phyloP scores from a whole-genome alignment of 2,329 filamentous ascomycete genomes.

The Diaporthe nobilis region DNA sequence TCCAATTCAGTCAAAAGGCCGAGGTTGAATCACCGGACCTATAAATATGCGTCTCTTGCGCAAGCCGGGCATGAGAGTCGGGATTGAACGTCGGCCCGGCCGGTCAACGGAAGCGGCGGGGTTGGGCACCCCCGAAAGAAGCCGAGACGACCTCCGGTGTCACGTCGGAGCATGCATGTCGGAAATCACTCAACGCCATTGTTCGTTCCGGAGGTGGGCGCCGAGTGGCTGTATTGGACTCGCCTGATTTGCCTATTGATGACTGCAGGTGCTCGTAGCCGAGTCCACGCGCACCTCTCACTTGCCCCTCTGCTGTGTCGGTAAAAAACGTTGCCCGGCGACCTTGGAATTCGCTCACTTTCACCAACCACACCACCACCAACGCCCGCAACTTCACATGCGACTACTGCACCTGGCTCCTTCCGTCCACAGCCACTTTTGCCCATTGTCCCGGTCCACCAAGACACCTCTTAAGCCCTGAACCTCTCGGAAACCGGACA shows the following conservation, averaged over 20 bases:
- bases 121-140: not conserved
- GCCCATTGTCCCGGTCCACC: not conserved
- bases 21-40: not conserved
- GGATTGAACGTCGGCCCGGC: not conserved
- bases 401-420: not conserved
- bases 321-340: not conserved
- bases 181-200: not conserved
- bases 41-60: not conserved
- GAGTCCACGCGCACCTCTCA: not conserved
- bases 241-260: not conserved
- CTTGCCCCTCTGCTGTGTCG: not conserved
- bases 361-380: not conserved
- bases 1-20: not conserved
- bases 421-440: conserved; percentile 17
- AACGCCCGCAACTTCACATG: not conserved
- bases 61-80: not conserved
- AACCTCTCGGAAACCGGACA: not conserved
- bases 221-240: not conserved
- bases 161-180: not conserved
- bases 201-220: not conserved
- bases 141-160: not conserved
- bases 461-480: not conserved
- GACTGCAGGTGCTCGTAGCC: not conserved
- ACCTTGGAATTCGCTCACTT: not conserved
- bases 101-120: not conserved